Percentiles rank a stretch among this genome's conserved stretches.
Evolutionary conservation across 192 early-diverging fungal species (phyloP).

Genomic region (Spinellus fusiger): DNA sequence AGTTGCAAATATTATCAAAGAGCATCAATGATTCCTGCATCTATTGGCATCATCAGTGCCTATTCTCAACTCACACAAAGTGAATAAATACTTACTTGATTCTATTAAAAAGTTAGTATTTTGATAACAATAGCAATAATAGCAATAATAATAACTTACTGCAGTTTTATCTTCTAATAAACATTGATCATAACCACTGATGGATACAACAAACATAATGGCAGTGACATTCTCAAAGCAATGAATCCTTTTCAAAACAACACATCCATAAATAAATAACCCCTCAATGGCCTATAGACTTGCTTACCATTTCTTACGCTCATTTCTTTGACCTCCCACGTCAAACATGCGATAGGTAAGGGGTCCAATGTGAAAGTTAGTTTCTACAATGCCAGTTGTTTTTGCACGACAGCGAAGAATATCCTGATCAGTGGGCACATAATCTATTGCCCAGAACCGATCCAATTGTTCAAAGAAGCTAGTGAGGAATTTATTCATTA

Average conservation of each 20-base stretch:
- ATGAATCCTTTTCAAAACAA: slow-evolving; percentile 18
- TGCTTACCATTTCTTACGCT: slow-evolving; percentile 88
- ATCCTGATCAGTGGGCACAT: slow-evolving; percentile 53
- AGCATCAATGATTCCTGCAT: slow-evolving; percentile 58
- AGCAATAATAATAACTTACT: slow-evolving; percentile 22
- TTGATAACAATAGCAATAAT: slow-evolving; percentile 1
- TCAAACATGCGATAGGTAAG: slow-evolving; percentile 84
- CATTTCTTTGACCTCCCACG: slow-evolving; percentile 95
- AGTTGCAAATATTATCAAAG: slow-evolving; percentile 57
- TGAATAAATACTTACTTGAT: slow-evolving; percentile 15
- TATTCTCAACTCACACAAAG: background rate
- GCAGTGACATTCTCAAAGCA: slow-evolving; percentile 54
- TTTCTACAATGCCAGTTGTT: slow-evolving; percentile 61
- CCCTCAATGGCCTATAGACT: background rate
- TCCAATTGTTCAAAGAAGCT: slow-evolving; percentile 41
- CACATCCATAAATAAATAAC: background rate
- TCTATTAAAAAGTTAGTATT: slow-evolving; percentile 6
- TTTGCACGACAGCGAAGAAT: slow-evolving; percentile 55
- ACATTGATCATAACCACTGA: slow-evolving; percentile 54
- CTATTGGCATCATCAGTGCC: background rate
- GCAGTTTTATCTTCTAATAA: slow-evolving; percentile 46
- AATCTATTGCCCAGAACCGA: slow-evolving; percentile 35
- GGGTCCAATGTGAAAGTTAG: slow-evolving; percentile 44
- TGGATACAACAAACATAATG: slow-evolving; percentile 52
- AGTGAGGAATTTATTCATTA: background rate